A percentile compares a stretch with the other conserved stretches of the same genome.
phyloP scores from a whole-genome alignment of 23 red algal species.

The Gracilaria domingensis region DNA sequence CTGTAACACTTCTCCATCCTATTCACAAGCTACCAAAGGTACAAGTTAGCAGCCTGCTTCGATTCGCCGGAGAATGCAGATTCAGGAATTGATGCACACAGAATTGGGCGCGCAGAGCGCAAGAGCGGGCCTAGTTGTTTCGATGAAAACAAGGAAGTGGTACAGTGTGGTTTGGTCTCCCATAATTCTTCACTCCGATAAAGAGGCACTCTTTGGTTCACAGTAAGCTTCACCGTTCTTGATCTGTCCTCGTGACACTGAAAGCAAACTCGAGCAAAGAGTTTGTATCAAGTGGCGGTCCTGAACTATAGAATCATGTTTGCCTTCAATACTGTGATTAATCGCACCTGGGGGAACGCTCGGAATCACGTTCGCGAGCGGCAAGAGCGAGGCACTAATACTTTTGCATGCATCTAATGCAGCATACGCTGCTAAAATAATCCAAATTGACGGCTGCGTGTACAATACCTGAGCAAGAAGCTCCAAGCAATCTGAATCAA shows the following conservation, averaged over 20 bases:
- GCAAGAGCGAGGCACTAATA: neutral
- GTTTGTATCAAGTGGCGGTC: neutral
- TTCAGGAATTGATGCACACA: no score
- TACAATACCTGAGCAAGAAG: slow-evolving; percentile 1
- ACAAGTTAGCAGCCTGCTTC: no score
- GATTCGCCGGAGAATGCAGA: no score
- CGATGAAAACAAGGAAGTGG: no score
- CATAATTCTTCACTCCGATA: neutral
- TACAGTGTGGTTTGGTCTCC: neutral
- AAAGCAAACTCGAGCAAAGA: neutral
- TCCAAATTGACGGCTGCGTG: slow-evolving; percentile 10
- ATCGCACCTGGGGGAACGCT: slow-evolving; percentile 1
- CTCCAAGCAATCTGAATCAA: neutral
- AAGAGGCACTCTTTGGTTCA: neutral
- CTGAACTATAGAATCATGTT: neutral
- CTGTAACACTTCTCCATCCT: no score
- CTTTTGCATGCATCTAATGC: neutral
- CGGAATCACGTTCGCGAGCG: neutral
- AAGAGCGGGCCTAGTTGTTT: no score
- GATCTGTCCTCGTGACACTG: neutral
- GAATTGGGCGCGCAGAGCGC: no score
- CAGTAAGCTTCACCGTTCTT: neutral
- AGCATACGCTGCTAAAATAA: slow-evolving; percentile 3
- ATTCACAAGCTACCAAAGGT: no score
- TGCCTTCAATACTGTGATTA: neutral